Evolutionary conservation across 2,329 filamentous ascomycete genomes (phyloP).

Genomic region (Ambrosiella beaveri): DNA sequence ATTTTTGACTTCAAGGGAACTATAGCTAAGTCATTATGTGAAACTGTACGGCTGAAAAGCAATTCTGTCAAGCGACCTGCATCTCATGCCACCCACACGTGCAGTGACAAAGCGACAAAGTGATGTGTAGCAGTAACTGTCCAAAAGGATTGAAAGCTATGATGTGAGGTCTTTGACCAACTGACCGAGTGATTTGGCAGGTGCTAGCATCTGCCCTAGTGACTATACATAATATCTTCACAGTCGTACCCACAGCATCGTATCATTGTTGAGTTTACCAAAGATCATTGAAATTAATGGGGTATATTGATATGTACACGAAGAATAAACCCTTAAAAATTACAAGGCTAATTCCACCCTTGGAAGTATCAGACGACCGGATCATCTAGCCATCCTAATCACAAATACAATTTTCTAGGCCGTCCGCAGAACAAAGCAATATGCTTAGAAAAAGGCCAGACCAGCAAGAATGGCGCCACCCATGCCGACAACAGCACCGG

Average conservation of each 20-base stretch:
- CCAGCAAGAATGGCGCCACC: conserved; percentile 7
- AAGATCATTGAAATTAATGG: no score
- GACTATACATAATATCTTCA: neutral
- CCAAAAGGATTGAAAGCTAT: no score
- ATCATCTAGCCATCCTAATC: neutral
- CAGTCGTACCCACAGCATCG: no score
- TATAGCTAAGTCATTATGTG: neutral
- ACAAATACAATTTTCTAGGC: neutral
- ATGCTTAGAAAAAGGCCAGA: conserved; percentile 1
- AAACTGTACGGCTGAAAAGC: neutral
- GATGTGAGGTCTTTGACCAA: neutral
- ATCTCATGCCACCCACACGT: neutral
- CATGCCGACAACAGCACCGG: conserved; percentile 6
- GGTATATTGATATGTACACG: no score
- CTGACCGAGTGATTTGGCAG: neutral
- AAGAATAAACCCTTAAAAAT: no score
- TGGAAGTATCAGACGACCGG: neutral
- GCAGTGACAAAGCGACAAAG: neutral
- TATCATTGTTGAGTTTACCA: no score
- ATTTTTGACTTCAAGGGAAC: neutral
- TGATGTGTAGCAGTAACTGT: neutral
- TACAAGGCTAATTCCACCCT: no score
- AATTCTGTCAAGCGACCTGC: neutral
- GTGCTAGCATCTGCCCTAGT: neutral
- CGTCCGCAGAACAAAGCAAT: neutral